A percentile compares a stretch with the other conserved stretches of the same genome.
Evolutionary conservation across 257 asterid species (phyloP).

Genomic region (Solanum dulcamara): DNA sequence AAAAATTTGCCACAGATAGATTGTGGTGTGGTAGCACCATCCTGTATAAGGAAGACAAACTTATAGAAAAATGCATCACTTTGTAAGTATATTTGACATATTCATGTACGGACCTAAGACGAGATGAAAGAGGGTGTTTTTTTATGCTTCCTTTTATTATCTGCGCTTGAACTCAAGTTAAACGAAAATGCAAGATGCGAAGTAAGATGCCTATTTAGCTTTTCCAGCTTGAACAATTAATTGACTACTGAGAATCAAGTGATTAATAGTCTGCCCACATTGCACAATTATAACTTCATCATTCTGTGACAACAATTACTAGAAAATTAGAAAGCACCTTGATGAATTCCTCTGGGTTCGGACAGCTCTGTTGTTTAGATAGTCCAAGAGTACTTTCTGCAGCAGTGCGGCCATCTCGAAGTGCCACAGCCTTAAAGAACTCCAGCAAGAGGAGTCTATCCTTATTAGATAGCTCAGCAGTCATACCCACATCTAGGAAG

Average conservation of each 20-base stretch:
- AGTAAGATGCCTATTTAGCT: neutral
- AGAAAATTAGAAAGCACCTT: conserved; percentile 38
- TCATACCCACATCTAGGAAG: conserved; percentile 94
- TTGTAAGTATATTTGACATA: neutral
- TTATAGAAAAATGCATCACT: neutral
- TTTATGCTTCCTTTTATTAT: neutral
- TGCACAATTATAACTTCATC: neutral
- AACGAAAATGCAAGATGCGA: neutral
- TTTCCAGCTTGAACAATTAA: neutral
- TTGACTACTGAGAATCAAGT: neutral
- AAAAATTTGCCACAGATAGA: neutral
- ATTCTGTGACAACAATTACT: neutral
- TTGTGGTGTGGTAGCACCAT: neutral
- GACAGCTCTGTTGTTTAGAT: conserved; percentile 79
- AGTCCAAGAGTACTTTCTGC: conserved; percentile 77
- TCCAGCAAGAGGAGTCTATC: conserved; percentile 57
- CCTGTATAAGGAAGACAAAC: neutral
- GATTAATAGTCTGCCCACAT: neutral
- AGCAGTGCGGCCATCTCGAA: conserved; percentile 72
- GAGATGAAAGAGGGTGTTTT: neutral
- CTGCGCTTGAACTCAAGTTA: neutral
- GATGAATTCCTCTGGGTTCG: conserved; percentile 61
- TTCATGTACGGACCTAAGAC: neutral
- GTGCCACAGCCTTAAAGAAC: conserved; percentile 89
- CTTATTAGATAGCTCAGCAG: conserved; percentile 82